phyloP scores from a whole-genome alignment of 768 basidiomycete species.

The Termitomyces titanicus region DNA sequence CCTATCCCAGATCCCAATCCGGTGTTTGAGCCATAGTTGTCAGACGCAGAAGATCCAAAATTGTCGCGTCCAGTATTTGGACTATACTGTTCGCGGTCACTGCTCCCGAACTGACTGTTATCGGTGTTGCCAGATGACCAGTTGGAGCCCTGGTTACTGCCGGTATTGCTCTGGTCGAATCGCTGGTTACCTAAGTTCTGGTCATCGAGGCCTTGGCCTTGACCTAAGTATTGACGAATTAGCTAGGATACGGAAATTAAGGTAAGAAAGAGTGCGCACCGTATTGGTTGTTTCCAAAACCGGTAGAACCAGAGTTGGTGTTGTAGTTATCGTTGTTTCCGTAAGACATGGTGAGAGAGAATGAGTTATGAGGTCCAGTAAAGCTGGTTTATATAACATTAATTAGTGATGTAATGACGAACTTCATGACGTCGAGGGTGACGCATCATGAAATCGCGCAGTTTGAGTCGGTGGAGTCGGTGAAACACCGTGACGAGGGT shows the following conservation, averaged over 20 bases:
- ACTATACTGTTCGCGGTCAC: constrained; percentile 1
- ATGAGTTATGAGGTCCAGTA: background rate
- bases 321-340: constrained; percentile 10
- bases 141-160: background rate
- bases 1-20: constrained; percentile 8
- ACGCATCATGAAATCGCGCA: background rate
- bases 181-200: background rate
- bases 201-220: constrained; percentile 2
- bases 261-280: background rate
- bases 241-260: background rate
- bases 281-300: constrained; percentile 4
- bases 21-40: constrained; percentile 5
- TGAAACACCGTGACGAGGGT: background rate
- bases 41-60: constrained; percentile 12
- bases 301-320: constrained; percentile 6
- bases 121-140: constrained; percentile 1
- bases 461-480: constrained; percentile 3
- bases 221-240: background rate
- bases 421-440: constrained; percentile 7
- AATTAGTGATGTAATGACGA: background rate
- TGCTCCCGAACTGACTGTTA: background rate
- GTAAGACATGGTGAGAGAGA: constrained; percentile 13
- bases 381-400: constrained; percentile 8
- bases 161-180: background rate
- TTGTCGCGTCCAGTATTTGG: constrained; percentile 1